Evolutionary conservation across 2,329 filamentous ascomycete species (phyloP).

Genomic region (Sarocladium brachiariae): DNA sequence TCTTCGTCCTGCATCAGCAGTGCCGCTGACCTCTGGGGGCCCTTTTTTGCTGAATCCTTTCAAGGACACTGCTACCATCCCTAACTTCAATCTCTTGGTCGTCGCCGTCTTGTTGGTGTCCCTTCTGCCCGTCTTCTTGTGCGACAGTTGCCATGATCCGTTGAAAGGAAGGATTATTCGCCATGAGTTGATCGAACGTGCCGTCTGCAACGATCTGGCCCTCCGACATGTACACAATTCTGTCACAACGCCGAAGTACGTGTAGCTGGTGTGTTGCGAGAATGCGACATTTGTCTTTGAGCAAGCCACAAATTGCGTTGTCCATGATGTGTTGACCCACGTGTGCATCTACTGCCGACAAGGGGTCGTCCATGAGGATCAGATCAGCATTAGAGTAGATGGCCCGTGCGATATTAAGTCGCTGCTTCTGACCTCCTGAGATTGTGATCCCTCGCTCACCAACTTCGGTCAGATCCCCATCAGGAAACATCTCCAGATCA

Average conservation of each 20-base stretch:
- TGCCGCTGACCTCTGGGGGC: conserved; percentile 60
- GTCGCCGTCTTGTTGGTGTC: neutral
- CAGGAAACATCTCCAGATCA: conserved; percentile 77
- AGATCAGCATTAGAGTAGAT: conserved; percentile 81
- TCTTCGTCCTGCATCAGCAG: conserved; percentile 44
- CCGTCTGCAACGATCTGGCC: conserved; percentile 56
- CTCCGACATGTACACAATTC: conserved; percentile 62
- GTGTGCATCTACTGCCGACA: conserved; percentile 52
- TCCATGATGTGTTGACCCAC: conserved; percentile 14
- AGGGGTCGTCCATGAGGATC: conserved; percentile 77
- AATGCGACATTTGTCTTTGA: conserved; percentile 15
- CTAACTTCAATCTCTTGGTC: conserved; percentile 39
- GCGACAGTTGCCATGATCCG: neutral
- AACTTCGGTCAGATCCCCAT: conserved; percentile 78
- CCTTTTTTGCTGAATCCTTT: conserved; percentile 53
- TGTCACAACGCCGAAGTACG: conserved; percentile 54
- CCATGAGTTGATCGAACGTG: conserved; percentile 50
- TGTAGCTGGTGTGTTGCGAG: conserved; percentile 40
- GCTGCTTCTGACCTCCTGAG: conserved; percentile 86
- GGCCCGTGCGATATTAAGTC: conserved; percentile 83
- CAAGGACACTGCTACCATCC: conserved; percentile 55
- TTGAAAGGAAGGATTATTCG: neutral
- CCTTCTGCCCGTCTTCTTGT: conserved; percentile 11
- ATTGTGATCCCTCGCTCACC: conserved; percentile 88
- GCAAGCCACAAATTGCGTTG: conserved; percentile 14